Percentiles rank a stretch among this genome's conserved stretches.
Evolutionary conservation across 176 grass and related monocot species (phyloP).

Genomic region (Phragmites australis): DNA sequence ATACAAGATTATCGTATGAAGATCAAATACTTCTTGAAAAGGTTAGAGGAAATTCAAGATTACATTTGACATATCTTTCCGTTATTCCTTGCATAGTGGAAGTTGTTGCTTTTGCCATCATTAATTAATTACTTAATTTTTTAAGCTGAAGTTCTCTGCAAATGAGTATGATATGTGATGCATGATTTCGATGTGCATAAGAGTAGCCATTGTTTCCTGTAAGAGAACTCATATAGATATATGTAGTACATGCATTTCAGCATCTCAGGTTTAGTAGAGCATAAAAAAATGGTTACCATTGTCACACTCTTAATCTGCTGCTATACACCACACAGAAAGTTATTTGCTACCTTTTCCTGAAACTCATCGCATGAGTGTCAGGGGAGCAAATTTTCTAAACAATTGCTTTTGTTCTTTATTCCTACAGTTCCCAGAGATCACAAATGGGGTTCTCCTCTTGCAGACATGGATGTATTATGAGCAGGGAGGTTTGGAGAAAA

Average conservation of each 20-base stretch:
- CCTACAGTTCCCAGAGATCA: conserved; percentile 63
- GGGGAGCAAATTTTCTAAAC: conserved; percentile 33
- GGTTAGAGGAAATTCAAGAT: conserved; percentile 37
- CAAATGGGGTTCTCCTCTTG: conserved; percentile 71
- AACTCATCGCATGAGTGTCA: not conserved
- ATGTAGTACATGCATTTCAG: conserved; percentile 5
- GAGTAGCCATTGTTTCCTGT: not conserved
- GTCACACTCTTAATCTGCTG: not conserved
- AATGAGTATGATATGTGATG: conserved; percentile 1
- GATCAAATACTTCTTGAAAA: conserved; percentile 71
- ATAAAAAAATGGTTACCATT: not conserved
- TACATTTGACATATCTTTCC: conserved; percentile 1
- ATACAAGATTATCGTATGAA: conserved; percentile 61
- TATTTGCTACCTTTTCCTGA: conserved; percentile 6
- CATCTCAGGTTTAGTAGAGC: conserved; percentile 21
- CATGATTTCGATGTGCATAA: not conserved
- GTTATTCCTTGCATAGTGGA: not conserved
- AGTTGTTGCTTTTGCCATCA: not conserved
- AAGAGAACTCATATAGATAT: not conserved
- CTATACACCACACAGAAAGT: not conserved
- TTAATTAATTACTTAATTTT: not conserved
- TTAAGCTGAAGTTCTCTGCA: not conserved
- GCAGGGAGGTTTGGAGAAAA: conserved; percentile 49
- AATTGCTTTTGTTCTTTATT: conserved; percentile 45
- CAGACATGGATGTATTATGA: conserved; percentile 82